These are phyloP conservation scores for Nemania serpens DNA, from an alignment of 2,329 filamentous ascomycete species.

Conservation along the genomic window DNA sequence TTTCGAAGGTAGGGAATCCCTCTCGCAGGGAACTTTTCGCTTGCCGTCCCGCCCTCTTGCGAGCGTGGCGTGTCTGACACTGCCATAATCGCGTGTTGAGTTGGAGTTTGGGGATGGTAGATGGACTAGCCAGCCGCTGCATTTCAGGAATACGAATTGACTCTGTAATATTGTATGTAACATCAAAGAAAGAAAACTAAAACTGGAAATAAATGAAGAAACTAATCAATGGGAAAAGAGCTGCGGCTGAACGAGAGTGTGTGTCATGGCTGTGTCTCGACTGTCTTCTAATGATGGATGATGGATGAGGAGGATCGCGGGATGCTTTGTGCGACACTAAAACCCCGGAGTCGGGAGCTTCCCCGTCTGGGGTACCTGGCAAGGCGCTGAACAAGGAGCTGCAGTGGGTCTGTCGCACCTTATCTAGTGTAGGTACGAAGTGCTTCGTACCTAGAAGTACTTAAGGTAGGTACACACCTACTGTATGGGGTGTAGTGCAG, in stretches of 20 bases:
- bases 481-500: too few species aligned
- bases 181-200: background rate
- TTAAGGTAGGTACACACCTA: too few species aligned
- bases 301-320: background rate
- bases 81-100: conserved; percentile 16
- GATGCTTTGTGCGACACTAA: conserved; percentile 2
- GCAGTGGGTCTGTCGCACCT: too few species aligned
- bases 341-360: conserved; percentile 17
- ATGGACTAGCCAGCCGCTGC: conserved; percentile 29
- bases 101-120: conserved; percentile 20
- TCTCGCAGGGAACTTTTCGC: conserved; percentile 28
- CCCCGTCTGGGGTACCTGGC: conserved; percentile 22
- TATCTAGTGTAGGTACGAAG: too few species aligned
- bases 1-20: conserved; percentile 35
- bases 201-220: background rate
- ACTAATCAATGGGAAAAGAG: too few species aligned
- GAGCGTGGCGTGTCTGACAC: conserved; percentile 18
- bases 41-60: background rate
- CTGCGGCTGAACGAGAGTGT: background rate
- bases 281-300: background rate
- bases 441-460: too few species aligned
- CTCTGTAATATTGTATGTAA: background rate
- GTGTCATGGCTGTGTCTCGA: background rate
- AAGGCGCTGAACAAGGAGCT: too few species aligned
- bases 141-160: conserved; percentile 21